Conservation (phyloP, 139 green algal species). For the Micractinium conductrix region DNA sequence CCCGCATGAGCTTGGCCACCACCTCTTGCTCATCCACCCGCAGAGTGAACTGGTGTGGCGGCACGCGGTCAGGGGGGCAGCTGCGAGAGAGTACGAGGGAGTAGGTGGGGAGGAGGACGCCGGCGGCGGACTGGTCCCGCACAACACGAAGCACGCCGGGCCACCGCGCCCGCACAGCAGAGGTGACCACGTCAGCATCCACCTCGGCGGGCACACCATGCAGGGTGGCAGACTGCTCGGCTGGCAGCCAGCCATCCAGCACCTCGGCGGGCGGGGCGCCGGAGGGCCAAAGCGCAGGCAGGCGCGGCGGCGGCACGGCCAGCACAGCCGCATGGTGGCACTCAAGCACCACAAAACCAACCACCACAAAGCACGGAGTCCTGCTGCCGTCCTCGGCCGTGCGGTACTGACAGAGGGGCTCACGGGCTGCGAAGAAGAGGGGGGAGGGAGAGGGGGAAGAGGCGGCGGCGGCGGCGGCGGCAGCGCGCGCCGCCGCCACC, state of each 20-base stretch:
- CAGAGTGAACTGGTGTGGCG: neutral
- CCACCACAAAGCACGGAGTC: too few species aligned
- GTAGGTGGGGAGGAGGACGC: neutral
- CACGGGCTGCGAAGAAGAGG: too few species aligned
- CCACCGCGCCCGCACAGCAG: neutral
- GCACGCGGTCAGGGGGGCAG: too few species aligned
- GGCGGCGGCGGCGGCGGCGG: too few species aligned
- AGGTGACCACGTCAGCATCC: neutral
- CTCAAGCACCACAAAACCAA: too few species aligned
- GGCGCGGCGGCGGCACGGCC: too few species aligned
- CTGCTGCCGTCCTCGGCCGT: too few species aligned
- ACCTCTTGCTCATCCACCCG: neutral
- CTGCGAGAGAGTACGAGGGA: neutral
- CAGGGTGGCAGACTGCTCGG: neutral
- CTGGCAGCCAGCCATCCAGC: neutral
- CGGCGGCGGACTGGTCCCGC: too few species aligned
- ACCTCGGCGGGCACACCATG: neutral
- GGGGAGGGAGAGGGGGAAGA: too few species aligned
- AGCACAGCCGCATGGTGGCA: too few species aligned
- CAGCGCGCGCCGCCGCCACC: too few species aligned
- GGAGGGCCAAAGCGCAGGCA: neutral
- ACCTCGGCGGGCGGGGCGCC: neutral
- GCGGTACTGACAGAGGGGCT: too few species aligned
- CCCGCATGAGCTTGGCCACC: neutral
- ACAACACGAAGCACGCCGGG: neutral